Evolutionary conservation across 2,329 filamentous ascomycete species (phyloP).

Genomic region (Taxawa tesnikishii): DNA sequence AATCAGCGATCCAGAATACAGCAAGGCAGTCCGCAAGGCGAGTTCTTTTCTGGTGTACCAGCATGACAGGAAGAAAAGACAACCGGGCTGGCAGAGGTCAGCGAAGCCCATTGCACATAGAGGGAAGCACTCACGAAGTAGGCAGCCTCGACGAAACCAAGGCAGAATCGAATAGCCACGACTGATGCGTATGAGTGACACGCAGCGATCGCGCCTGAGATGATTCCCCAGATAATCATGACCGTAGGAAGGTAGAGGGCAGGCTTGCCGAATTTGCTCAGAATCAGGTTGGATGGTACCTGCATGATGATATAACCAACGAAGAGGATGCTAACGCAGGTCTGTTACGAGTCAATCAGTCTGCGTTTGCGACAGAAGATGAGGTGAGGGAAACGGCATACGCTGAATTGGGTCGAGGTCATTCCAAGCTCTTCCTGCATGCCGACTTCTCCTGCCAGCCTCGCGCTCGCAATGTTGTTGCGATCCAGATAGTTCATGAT

Average conservation of each 20-base stretch:
- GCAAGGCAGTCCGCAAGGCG: constrained; percentile 37
- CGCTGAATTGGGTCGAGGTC: constrained; percentile 42
- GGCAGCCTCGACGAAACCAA: constrained; percentile 33
- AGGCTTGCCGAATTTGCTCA: constrained; percentile 27
- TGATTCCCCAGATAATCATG: constrained; percentile 25
- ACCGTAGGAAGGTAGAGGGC: constrained; percentile 24
- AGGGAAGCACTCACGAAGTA: constrained; percentile 14
- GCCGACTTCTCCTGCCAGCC: constrained; percentile 51
- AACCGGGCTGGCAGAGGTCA: constrained; percentile 18
- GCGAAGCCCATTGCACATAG: not conserved
- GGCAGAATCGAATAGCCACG: constrained; percentile 24
- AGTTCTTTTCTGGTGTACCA: constrained; percentile 44
- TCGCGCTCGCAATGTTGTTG: constrained; percentile 50
- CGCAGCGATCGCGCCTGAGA: constrained; percentile 20
- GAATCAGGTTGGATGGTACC: constrained; percentile 34
- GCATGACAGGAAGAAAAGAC: constrained; percentile 35
- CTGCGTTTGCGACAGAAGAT: too few species aligned
- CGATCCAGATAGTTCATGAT: constrained; percentile 60
- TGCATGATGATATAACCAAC: constrained; percentile 34
- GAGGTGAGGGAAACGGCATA: too few species aligned
- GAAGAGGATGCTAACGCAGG: constrained; percentile 45
- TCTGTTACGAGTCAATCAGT: constrained; percentile 41
- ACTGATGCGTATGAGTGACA: constrained; percentile 23
- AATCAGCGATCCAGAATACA: constrained; percentile 39
- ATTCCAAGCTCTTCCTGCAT: constrained; percentile 49